Evolutionary conservation across 306 rosid species (phyloP), one percentile per base, ranked within the genome.

Genomic region (Lagenaria siceraria): DNA sequence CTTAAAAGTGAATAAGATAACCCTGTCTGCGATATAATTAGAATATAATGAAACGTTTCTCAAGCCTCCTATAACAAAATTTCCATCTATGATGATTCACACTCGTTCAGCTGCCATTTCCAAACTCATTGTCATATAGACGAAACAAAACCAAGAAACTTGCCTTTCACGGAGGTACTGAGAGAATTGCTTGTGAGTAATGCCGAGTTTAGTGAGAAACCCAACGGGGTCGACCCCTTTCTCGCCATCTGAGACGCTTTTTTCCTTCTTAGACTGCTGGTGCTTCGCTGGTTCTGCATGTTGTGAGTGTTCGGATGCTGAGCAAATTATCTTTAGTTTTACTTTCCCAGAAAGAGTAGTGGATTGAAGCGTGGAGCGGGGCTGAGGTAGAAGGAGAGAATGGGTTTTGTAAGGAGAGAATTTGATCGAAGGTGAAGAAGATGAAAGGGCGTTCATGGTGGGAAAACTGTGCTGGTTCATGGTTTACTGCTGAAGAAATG

Each of bases 121-220:
- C 17, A 15, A 21, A 51, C 36, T 22, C 40, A 31, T 22, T 12
- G 63, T 68, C 75, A 24, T 29, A 53, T 43, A 35, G 46, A 56
- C 77, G 43, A 82, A 78, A 55, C 35, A 70, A 33, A 80, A 43
- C 22, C 68, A 71, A 73, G 52, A 59, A 8, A 4, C 40, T 14
- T 46, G 88, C 98, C 98, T 95, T 82, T 92, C 98, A 58, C 97
- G 97, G 61, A 92, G 96, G 79, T 88, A 95, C 88, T 86, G 96
- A 43, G 89, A 89, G 73, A 95, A 90, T 52, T 83, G 87, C 81
- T 90, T 92, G 65, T 95, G 92, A 79, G 95, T 80, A 88, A 95
- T 84, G 73, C 93, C 96, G 51, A 85, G 86, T 84, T 88, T 89
- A 64, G 87, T 83, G 25, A 95, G 96, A 80, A 95, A 92, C 10